Base-by-base conservation (phyloP, 768 basidiomycete genomes). In the Mycena olivaceomarginata region DNA sequence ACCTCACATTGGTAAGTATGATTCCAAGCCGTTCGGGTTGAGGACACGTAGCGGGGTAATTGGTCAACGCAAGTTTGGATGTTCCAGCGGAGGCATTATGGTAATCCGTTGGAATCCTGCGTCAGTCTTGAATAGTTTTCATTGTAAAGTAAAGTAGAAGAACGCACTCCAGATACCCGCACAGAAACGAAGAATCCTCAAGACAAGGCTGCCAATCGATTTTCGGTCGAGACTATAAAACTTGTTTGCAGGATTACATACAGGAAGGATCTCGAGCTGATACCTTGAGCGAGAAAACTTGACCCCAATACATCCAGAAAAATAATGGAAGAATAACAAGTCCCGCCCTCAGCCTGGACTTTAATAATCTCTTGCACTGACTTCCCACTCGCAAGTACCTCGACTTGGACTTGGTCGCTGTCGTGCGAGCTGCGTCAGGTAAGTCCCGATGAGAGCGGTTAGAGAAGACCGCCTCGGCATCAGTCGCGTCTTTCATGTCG, bases 41-140 rank as follows among this genome's bases (percentile, higher is more conserved):
- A 20, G 70, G 31, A 56, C 66, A 75, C 13, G 79, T 75, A 10
- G 79, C 77, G 12, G 77, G 79, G 25, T 74, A 70, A 4, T 80
- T 80, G 9, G 77, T 75, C 39, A 80, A 56, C 13, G 74, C 74
- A 25, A 80, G 70, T 45, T 12, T 67, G 7, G 77, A 73, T 18
- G 68, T 73, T 22, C 79, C 79, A 10, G 77, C 79, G 5, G 71
- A 63, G 1, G 79, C 67, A 41, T 80, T 70, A 5, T 70, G 41
- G 63, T 80, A 75, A 46, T 80, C 79, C 1, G 73, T 80, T 3
- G 79, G 79, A 43, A 80, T 77, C 4, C 79, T 80, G 72, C 16
- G 16, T n/a, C 51, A n/a, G 10, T 57, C 20, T 6, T 18, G 8
- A 43, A 15, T 9, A 25, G 43, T 5, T 2, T 20, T 25, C 40